Evolutionary conservation across 2,329 filamentous ascomycete genomes (phyloP).

Genomic region (Nemania abortiva): DNA sequence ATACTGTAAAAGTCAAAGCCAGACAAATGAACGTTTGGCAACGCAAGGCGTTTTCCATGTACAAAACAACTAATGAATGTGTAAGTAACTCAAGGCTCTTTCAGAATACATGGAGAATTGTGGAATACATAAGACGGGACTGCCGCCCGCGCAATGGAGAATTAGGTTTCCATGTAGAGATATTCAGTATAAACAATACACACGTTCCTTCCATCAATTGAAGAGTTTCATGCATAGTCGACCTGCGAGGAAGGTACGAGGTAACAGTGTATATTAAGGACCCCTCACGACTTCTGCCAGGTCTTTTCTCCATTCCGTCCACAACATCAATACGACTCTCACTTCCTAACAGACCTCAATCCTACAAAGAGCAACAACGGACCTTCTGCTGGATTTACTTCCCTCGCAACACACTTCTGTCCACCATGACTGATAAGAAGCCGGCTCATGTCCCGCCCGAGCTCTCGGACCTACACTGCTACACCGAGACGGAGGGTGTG

Average conservation of each 20-base stretch:
- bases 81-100: background rate
- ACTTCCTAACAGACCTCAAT: too few species aligned
- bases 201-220: background rate
- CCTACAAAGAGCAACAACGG: background rate
- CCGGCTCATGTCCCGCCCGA: conserved; percentile 55
- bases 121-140: conserved; percentile 15
- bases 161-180: background rate
- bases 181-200: background rate
- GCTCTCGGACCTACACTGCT: conserved; percentile 66
- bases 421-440: conserved; percentile 26
- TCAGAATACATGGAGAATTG: background rate
- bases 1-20: too few species aligned
- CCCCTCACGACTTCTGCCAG: too few species aligned
- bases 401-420: background rate
- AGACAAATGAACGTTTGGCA: background rate
- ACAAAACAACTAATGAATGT: conserved; percentile 2
- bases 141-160: background rate
- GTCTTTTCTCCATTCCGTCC: too few species aligned
- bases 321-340: too few species aligned
- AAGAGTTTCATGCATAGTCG: background rate
- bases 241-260: too few species aligned
- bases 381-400: background rate
- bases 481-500: conserved; percentile 71
- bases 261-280: too few species aligned
- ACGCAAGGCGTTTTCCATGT: background rate